phyloP scores from a whole-genome alignment of 768 basidiomycete species.

The Lyophyllum decastes region DNA sequence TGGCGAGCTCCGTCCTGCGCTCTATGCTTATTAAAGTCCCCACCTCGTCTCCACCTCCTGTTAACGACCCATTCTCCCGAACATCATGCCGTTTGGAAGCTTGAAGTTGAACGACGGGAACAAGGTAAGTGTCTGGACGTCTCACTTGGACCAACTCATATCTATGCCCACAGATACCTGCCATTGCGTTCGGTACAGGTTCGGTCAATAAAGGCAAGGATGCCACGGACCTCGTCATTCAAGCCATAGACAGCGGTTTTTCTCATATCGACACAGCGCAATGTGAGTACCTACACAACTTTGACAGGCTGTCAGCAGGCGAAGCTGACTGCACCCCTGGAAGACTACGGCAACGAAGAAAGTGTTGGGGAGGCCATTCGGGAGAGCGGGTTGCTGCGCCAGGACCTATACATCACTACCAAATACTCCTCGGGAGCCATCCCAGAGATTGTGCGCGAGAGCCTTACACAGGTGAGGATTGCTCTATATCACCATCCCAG shows the following conservation, averaged over 20 bases:
- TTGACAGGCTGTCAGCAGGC: neutral
- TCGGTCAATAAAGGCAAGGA: conserved; percentile 8
- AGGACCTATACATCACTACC: conserved; percentile 52
- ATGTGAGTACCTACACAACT: conserved; percentile 26
- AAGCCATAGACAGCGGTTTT: conserved; percentile 18
- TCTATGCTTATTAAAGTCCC: too few species aligned
- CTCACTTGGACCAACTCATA: neutral
- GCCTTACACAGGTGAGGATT: conserved; percentile 46
- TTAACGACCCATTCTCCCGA: neutral
- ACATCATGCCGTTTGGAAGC: conserved; percentile 11
- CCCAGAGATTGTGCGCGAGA: conserved; percentile 41
- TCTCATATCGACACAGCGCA: conserved; percentile 25
- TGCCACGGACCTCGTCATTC: conserved; percentile 6
- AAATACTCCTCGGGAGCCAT: conserved; percentile 50
- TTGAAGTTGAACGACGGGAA: conserved; percentile 17
- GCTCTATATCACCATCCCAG: conserved; percentile 6
- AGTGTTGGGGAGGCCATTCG: conserved; percentile 42
- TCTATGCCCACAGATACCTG: conserved; percentile 8
- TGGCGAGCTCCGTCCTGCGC: too few species aligned
- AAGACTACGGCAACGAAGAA: conserved; percentile 40
- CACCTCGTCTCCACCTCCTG: too few species aligned
- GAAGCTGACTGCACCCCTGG: conserved; percentile 25
- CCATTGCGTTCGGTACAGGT: conserved; percentile 20
- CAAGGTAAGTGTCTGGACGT: conserved; percentile 1
- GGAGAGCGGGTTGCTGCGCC: conserved; percentile 47